A percentile compares a stretch with the other conserved stretches of the same genome.
phyloP scores from a whole-genome alignment of 2,329 filamentous ascomycete species.

The Aspergillus sclerotialis region DNA sequence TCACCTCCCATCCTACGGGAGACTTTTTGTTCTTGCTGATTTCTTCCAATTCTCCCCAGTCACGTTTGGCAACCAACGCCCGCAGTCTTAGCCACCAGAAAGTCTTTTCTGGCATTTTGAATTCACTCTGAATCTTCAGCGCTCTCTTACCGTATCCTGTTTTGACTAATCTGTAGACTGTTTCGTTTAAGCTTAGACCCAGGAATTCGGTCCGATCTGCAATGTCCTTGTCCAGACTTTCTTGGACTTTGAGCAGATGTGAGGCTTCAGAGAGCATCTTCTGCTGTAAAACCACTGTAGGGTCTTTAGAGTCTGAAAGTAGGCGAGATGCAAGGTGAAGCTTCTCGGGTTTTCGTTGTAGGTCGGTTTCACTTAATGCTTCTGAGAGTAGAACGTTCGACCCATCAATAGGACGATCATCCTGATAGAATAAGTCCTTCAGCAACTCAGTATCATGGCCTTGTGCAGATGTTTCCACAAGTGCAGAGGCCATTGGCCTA shows the following conservation, averaged over 20 bases:
- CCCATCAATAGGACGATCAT: conserved; percentile 82
- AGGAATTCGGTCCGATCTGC: conserved; percentile 57
- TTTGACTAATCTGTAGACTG: conserved; percentile 78
- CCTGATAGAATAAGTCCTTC: conserved; percentile 96
- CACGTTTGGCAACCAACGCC: conserved; percentile 79
- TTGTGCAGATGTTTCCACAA: conserved; percentile 77
- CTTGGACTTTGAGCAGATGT: conserved; percentile 76
- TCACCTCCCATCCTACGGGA: conserved; percentile 92
- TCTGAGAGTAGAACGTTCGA: conserved; percentile 82
- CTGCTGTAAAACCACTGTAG: conserved; percentile 58
- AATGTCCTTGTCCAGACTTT: conserved; percentile 77
- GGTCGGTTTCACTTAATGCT: conserved; percentile 65
- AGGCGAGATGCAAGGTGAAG: conserved; percentile 78
- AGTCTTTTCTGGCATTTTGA: conserved; percentile 86
- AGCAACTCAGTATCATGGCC: conserved; percentile 75
- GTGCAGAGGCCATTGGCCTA: conserved; percentile 75
- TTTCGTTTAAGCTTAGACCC: conserved; percentile 83
- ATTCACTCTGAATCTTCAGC: conserved; percentile 82
- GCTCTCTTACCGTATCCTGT: conserved; percentile 77
- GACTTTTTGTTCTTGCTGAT: conserved; percentile 68
- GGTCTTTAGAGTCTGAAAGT: conserved; percentile 75
- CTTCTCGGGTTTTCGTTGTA: conserved; percentile 71
- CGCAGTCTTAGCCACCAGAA: conserved; percentile 82
- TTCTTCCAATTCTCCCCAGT: conserved; percentile 91
- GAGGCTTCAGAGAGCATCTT: conserved; percentile 72